Conservation (phyloP, 331 rosid genomes). For the Quercus tomentella region DNA sequence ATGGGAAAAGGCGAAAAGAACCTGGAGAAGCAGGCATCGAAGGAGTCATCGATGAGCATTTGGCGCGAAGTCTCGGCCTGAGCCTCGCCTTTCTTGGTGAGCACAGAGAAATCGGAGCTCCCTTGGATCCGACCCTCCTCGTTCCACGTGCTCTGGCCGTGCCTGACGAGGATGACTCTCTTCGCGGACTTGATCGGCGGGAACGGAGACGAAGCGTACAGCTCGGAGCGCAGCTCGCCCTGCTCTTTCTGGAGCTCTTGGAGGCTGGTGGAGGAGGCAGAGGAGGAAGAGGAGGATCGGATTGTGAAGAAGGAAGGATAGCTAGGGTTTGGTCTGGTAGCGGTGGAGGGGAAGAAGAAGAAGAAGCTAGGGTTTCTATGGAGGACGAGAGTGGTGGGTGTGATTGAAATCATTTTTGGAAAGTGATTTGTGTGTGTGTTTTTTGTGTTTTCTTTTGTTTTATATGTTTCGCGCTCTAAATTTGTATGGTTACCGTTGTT, state of each 20-base stretch:
- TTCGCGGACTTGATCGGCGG: slow-evolving; percentile 50
- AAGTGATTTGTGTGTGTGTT: background rate
- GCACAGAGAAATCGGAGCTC: slow-evolving; percentile 80
- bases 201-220: slow-evolving; percentile 31
- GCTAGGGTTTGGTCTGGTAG: background rate
- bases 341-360: slow-evolving; percentile 6
- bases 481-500: slow-evolving; percentile 34
- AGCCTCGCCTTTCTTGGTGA: slow-evolving; percentile 83
- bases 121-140: slow-evolving; percentile 95
- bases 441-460: background rate
- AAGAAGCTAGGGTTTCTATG: background rate
- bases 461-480: background rate
- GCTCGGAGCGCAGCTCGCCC: slow-evolving; percentile 29
- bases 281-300: slow-evolving; percentile 49
- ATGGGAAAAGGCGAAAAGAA: background rate
- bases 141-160: slow-evolving; percentile 97
- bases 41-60: slow-evolving; percentile 67
- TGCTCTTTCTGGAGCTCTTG: slow-evolving; percentile 35
- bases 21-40: slow-evolving; percentile 80
- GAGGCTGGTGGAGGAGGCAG: slow-evolving; percentile 19
- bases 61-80: slow-evolving; percentile 86
- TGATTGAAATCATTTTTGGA: slow-evolving; percentile 34
- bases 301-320: slow-evolving; percentile 3
- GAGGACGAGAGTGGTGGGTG: background rate
- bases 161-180: slow-evolving; percentile 88